Conservation (phyloP, 305 asterid genomes). For the Solanum hybrid region DNA sequence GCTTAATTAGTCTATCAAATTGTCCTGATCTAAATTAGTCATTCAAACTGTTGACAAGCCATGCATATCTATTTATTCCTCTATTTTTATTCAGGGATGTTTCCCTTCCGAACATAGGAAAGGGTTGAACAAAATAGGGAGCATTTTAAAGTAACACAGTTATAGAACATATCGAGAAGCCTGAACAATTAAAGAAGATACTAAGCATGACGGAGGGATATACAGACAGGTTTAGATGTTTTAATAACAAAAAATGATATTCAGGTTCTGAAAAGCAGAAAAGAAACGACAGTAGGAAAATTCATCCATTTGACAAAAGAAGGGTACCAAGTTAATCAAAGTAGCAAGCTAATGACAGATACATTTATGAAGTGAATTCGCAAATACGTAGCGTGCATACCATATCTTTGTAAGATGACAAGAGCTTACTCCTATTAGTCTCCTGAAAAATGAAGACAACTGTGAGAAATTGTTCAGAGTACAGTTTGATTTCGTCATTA, state of each 20-base stretch:
- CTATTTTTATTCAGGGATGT: not conserved
- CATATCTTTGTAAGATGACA: slow-evolving; percentile 68
- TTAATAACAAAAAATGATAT: not conserved
- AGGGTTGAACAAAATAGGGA: not conserved
- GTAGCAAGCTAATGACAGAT: not conserved
- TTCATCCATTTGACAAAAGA: not conserved
- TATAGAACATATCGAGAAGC: not conserved
- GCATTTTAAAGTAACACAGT: not conserved
- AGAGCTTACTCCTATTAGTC: slow-evolving; percentile 33
- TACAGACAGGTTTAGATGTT: not conserved
- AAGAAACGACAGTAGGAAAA: not conserved
- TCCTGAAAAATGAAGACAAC: slow-evolving; percentile 35
- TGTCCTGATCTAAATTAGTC: not conserved
- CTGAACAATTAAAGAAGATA: not conserved
- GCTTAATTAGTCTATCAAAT: not conserved
- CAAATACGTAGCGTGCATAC: slow-evolving; percentile 27
- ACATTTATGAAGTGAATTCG: not conserved
- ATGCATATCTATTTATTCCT: not conserved
- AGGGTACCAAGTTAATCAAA: not conserved
- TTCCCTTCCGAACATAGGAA: not conserved
- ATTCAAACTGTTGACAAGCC: not conserved
- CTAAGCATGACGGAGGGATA: not conserved
- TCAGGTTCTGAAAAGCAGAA: not conserved
- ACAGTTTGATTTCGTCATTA: not conserved
- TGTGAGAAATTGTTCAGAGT: not conserved